Conservation (phyloP, 352 stramenopile species). For the Pythium grandisporangium region DNA sequence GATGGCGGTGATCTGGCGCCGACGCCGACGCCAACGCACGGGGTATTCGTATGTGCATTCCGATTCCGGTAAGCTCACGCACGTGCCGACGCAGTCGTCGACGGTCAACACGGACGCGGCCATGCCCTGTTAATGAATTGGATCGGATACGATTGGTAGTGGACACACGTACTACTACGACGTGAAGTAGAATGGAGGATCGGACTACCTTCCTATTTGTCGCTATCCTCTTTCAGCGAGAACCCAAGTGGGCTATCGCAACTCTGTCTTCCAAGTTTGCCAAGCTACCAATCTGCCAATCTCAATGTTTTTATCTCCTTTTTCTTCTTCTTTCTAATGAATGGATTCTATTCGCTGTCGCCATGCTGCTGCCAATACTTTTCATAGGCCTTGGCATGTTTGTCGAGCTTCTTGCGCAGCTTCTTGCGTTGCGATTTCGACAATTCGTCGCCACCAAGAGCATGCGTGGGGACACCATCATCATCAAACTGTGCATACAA, state of each 20-base stretch:
- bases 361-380: constrained; percentile 56
- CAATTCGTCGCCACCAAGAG: constrained; percentile 22
- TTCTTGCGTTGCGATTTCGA: constrained; percentile 76
- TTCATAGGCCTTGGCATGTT: constrained; percentile 53
- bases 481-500: constrained; percentile 45
- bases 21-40: constrained; percentile 36
- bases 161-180: too few relatives aligned
- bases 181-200: too few relatives aligned
- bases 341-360: too few relatives aligned
- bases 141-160: too few relatives aligned
- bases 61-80: constrained; percentile 26
- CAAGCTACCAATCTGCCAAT: too few relatives aligned
- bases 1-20: constrained; percentile 22
- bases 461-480: constrained; percentile 43
- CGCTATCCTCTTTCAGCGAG: too few relatives aligned
- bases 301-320: too few relatives aligned
- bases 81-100: constrained; percentile 14
- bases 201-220: too few relatives aligned
- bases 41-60: constrained; percentile 57
- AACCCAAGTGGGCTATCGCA: too few relatives aligned
- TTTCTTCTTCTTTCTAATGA: too few relatives aligned
- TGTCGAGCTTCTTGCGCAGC: constrained; percentile 57
- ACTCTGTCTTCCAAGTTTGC: too few relatives aligned
- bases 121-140: constrained; percentile 32
- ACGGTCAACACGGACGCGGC: constrained; percentile 16